phyloP scores from a whole-genome alignment of 2,329 filamentous ascomycete species.

The Corynespora cassiicola region DNA sequence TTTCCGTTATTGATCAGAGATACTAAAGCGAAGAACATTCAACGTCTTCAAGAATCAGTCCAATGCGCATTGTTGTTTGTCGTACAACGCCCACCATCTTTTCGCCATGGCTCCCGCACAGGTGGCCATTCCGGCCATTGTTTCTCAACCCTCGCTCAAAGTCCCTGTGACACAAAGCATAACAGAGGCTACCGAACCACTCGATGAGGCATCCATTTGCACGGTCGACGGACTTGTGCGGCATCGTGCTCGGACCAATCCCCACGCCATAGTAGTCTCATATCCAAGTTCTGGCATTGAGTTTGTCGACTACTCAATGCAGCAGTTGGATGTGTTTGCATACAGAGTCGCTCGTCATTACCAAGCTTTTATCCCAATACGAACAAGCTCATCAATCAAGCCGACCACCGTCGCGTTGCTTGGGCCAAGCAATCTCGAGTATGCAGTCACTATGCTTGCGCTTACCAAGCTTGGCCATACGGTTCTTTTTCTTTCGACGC shows the following conservation, averaged over 20 bases:
- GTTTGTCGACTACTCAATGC: conserved; percentile 56
- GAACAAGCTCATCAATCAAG: conserved; percentile 15
- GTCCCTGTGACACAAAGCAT: neutral
- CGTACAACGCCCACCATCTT: no score
- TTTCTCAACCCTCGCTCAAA: conserved; percentile 6
- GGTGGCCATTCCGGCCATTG: conserved; percentile 17
- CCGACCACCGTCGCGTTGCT: conserved; percentile 55
- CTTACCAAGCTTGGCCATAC: conserved; percentile 63
- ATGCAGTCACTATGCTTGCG: conserved; percentile 61
- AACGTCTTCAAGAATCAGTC: no score
- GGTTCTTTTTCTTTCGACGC: conserved; percentile 61
- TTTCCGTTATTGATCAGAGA: no score
- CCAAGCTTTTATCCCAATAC: conserved; percentile 24
- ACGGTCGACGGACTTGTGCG: conserved; percentile 51
- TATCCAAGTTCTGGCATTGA: conserved; percentile 53
- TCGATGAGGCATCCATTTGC: conserved; percentile 14
- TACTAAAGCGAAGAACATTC: no score
- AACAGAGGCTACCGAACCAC: conserved; percentile 3
- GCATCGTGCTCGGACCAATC: conserved; percentile 41
- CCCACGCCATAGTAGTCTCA: conserved; percentile 48
- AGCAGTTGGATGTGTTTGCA: conserved; percentile 53
- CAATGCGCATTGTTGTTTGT: no score
- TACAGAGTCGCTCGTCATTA: conserved; percentile 31
- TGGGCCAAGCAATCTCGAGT: conserved; percentile 62
- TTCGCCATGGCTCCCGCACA: conserved; percentile 28